These are phyloP conservation scores for Diaporthe caulivora DNA, from an alignment of 2,329 filamentous ascomycete species.

Conservation along the genomic window DNA sequence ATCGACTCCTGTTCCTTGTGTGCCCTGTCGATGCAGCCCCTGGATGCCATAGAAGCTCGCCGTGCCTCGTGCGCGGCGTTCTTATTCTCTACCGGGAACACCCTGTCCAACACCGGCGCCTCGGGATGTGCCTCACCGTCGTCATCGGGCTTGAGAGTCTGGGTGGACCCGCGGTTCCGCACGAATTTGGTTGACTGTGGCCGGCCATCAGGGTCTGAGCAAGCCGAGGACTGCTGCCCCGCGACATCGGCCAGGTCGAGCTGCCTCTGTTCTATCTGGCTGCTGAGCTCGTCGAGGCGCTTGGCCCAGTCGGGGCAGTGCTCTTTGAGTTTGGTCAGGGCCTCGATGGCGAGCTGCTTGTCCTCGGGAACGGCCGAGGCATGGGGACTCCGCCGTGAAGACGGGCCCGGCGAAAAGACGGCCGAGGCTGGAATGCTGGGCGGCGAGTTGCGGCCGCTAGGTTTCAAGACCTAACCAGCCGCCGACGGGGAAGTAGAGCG, in stretches of 20 bases:
- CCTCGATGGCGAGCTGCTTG: slow-evolving; percentile 61
- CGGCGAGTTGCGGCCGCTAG: slow-evolving; percentile 37
- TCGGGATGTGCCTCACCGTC: slow-evolving; percentile 40
- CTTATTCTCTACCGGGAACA: background rate
- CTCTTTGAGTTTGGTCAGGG: slow-evolving; percentile 64
- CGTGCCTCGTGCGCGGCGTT: slow-evolving; percentile 27
- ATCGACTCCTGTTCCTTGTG: slow-evolving; percentile 27
- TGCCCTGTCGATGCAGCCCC: slow-evolving; percentile 34
- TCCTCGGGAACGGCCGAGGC: slow-evolving; percentile 41
- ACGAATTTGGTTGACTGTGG: slow-evolving; percentile 44
- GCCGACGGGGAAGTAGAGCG: slow-evolving; percentile 21
- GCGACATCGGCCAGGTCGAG: slow-evolving; percentile 63
- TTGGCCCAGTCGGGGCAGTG: slow-evolving; percentile 72
- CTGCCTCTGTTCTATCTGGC: slow-evolving; percentile 72
- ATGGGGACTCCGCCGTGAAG: slow-evolving; percentile 15
- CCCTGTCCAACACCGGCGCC: background rate
- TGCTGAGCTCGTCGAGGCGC: slow-evolving; percentile 70
- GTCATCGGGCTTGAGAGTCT: slow-evolving; percentile 44
- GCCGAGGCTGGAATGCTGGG: slow-evolving; percentile 39
- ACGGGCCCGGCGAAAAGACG: slow-evolving; percentile 30
- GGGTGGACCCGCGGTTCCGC: slow-evolving; percentile 45
- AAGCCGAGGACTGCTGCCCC: slow-evolving; percentile 39
- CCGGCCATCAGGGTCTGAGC: slow-evolving; percentile 41
- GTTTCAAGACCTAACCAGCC: slow-evolving; percentile 40
- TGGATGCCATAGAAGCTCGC: slow-evolving; percentile 19